These are phyloP conservation scores for Colletotrichum tamarilloi DNA, from an alignment of 2,329 filamentous ascomycete species.

Conservation along the genomic window DNA sequence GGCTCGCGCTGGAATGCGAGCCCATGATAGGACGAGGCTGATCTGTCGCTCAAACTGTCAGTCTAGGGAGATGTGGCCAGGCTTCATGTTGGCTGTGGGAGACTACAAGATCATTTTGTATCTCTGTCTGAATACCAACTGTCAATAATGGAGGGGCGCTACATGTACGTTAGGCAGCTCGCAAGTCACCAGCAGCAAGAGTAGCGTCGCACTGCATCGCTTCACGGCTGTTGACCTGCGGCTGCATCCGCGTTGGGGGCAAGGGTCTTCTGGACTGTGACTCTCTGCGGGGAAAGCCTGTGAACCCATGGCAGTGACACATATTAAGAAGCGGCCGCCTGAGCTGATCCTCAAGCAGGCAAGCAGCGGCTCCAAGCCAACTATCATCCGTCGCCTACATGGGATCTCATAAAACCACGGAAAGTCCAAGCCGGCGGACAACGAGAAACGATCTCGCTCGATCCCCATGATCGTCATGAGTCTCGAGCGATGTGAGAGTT, in stretches of 20 bases:
- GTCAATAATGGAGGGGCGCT: background rate
- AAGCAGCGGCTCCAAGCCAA: background rate
- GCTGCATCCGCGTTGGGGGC: background rate
- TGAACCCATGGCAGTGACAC: background rate
- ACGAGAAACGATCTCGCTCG: background rate
- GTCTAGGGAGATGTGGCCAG: background rate
- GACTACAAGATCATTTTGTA: background rate
- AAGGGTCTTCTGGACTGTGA: background rate
- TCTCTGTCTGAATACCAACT: background rate
- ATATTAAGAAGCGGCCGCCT: background rate
- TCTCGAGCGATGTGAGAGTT: background rate
- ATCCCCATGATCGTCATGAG: background rate
- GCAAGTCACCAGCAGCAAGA: background rate
- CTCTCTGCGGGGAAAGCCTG: background rate
- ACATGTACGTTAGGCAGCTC: background rate
- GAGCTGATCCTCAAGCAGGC: background rate
- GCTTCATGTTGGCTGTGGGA: background rate
- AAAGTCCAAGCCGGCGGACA: background rate
- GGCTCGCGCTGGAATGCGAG: background rate
- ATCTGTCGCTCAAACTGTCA: background rate
- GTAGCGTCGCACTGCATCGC: background rate
- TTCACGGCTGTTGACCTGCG: background rate
- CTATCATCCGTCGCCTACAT: background rate
- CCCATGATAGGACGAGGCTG: too few species aligned
- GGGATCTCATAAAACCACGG: background rate